phyloP scores from a whole-genome alignment of 148 eudicot genomes.

The Linanthus parryae region DNA sequence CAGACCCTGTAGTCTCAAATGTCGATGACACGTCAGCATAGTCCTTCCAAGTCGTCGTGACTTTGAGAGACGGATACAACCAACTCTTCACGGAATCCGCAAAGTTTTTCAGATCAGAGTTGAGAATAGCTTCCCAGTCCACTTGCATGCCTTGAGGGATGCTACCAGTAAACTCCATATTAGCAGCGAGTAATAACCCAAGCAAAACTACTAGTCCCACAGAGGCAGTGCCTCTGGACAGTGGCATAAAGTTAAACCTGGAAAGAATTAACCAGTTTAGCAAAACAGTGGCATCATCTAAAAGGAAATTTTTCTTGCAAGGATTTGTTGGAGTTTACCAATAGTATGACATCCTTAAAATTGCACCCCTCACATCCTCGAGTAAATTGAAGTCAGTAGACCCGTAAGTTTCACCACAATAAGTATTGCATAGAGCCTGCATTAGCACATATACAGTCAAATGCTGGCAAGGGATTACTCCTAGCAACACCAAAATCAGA shows the following conservation, averaged over 20 bases:
- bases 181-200: slow-evolving; percentile 89
- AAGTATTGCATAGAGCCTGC: slow-evolving; percentile 84
- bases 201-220: slow-evolving; percentile 82
- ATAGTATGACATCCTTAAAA: slow-evolving; percentile 86
- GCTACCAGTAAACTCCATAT: slow-evolving; percentile 95
- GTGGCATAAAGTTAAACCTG: slow-evolving; percentile 98
- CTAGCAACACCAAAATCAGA: too few relatives aligned
- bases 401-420: slow-evolving; percentile 79
- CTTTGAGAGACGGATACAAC: slow-evolving; percentile 75
- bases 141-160: slow-evolving; percentile 84
- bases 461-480: too few relatives aligned
- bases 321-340: slow-evolving; percentile 51
- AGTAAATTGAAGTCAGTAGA: slow-evolving; percentile 67
- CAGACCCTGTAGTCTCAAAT: slow-evolving; percentile 80
- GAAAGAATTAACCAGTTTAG: slow-evolving; percentile 8
- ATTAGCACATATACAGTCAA: slow-evolving; percentile 9
- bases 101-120: slow-evolving; percentile 53
- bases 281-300: too few relatives aligned
- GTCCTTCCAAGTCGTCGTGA: slow-evolving; percentile 85
- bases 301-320: too few relatives aligned
- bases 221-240: slow-evolving; percentile 85
- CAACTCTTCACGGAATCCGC: slow-evolving; percentile 74
- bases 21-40: slow-evolving; percentile 85
- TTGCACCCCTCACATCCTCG: slow-evolving; percentile 80
- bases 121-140: slow-evolving; percentile 95